Base-by-base conservation (phyloP, 1,284 basidiomycete species). In the Boletus mariae region DNA sequence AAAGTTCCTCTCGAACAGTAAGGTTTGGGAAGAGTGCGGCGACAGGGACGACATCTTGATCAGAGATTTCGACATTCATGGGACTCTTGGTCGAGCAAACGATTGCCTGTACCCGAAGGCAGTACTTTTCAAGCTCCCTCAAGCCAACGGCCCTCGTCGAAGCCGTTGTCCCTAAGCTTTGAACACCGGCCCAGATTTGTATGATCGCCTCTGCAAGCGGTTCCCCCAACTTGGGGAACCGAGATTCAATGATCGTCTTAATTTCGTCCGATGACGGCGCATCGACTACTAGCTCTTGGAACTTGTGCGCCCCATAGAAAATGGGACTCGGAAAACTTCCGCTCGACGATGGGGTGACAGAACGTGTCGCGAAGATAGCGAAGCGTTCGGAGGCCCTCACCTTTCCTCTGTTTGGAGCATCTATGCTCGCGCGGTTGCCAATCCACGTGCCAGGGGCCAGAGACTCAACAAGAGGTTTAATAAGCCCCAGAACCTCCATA, bases 51-150 rank as follows among this genome's bases (percentile, higher is more conserved):
- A 65, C 57, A 1, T 69, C 61, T n/a, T 59, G 49, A 28, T 68
- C 15, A 58, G 46, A 45, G 7, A 10, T 48, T 56, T 79, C 75
- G 26, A 77, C 51, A 48, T 78, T 75, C 76, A 82, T 78, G 5
- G 71, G 58, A 47, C 72, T 72, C 57, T 74, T 66, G 6, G 73
- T 75, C 5, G 73, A 52, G 0, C 88, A 83, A 0, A 92, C 66
- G 9, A 90, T 70, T 11, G 73, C 71, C 47, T 89, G 80, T 4
- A 96, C 76, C 37, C 96, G 83, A 0, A 74, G 75, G 67, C 92
- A 95, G 74, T 93, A 93, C 65, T 91, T 95, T 68, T 94, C 85
- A 50, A 98, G 74, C 66, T 98, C 94, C 20, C 93, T 80, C 49
- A 98, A 68, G 2, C 94, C 93, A 45, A 92, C 73, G 44, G 81